Evolutionary conservation across 2,329 filamentous ascomycete species (phyloP), one percentile per base, ranked within the genome.

Genomic region (Apiospora aurea): DNA sequence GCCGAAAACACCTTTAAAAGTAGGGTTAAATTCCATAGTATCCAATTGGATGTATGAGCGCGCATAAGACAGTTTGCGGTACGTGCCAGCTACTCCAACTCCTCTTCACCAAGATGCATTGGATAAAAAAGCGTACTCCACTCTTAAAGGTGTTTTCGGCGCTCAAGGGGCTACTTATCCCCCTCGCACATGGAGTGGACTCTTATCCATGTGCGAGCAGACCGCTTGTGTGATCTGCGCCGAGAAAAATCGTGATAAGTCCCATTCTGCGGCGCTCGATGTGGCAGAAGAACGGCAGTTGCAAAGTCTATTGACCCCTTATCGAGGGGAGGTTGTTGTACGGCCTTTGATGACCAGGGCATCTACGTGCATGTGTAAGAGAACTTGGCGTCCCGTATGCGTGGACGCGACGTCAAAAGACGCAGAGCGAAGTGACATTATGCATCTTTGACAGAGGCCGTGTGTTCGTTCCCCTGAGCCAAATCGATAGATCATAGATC

Each of bases 371-470:
- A 26, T 16, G 18, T 16, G 26, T 57, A 49, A 14, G 16, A 10
- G 11, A 29, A 13, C n/a, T 24, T 29, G 24, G 4, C 16, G 44
- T 46, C 2, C 18, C 1, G 16, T 21, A 29, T 29, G 18, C 13
- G 44, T 49, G 8, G 21, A 18, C 1, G 26, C 34, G 51, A 57
- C 51, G 51, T 57, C 51, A 57, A 57, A 57, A 0, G 14, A 10
- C 3, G 41, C 41, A 18, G 7, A 34, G 26, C 29, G 6, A 34
- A 21, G 26, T 34, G 14, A 18, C 7, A 26, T 46, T 29, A 46
- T 68, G 41, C 64, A 44, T 49, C 46, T 49, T n/a, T 49, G 46
- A 49, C 46, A 49, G 46, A 49, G 46, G 21, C 46, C 46, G 21
- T n/a, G 46, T n/a, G 46, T 49, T n/a, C 21, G 51, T 44, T 16